A percentile compares a stretch with the other conserved stretches of the same genome.
Evolutionary conservation across 495 filamentous ascomycete species (phyloP).

Genomic region (Oleoguttula mirabilis): DNA sequence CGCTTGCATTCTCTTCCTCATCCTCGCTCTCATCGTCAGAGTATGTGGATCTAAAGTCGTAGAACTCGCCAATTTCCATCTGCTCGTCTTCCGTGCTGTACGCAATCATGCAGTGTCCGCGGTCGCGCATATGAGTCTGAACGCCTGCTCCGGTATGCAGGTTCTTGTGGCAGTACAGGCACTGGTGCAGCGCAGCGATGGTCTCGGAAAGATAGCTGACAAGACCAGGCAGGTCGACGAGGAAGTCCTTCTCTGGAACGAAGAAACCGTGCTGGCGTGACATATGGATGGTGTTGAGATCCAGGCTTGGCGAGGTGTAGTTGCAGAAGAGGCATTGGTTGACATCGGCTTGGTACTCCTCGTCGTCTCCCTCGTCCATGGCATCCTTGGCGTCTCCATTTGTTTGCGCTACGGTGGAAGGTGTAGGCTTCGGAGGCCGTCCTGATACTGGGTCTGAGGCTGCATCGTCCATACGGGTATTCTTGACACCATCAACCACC

Average conservation of each 20-base stretch:
- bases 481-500: constrained; percentile 66
- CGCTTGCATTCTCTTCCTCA: constrained; percentile 34
- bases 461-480: constrained; percentile 52
- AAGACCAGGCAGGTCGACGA: constrained; percentile 71
- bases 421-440: constrained; percentile 45
- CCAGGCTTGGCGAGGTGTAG: constrained; percentile 55
- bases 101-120: constrained; percentile 90
- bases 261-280: constrained; percentile 88
- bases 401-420: too few species aligned
- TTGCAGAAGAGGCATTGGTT: constrained; percentile 85
- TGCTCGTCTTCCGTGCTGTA: constrained; percentile 84
- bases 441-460: constrained; percentile 29
- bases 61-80: constrained; percentile 92
- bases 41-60: constrained; percentile 93
- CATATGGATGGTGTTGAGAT: constrained; percentile 78
- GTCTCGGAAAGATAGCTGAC: constrained; percentile 64
- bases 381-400: constrained; percentile 30
- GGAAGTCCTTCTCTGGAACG: constrained; percentile 73
- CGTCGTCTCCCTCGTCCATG: constrained; percentile 22
- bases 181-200: constrained; percentile 62
- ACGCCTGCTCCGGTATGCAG: constrained; percentile 61
- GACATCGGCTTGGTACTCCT: constrained; percentile 27
- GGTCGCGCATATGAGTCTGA: constrained; percentile 94
- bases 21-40: constrained; percentile 52
- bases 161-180: constrained; percentile 70